Evolutionary conservation across 2,329 filamentous ascomycete species (phyloP), one percentile per base, ranked within the genome.

Genomic region (Sporothrix variecibatus): DNA sequence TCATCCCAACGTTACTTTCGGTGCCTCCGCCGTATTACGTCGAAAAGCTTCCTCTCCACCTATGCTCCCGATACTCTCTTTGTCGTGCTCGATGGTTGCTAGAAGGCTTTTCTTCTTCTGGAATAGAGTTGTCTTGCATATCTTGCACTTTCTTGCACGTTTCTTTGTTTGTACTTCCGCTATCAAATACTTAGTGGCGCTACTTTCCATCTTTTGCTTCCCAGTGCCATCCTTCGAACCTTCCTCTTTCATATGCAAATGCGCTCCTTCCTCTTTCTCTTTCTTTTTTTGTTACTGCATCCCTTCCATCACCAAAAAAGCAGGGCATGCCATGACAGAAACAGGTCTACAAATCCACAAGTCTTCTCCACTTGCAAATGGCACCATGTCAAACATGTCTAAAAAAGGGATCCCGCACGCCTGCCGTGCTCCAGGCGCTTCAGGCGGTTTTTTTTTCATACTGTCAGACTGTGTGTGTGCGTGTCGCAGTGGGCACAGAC

Each of bases 261-360:
- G 43, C 43, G 15, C 43, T 49, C 15, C 43, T 15, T 49, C 12
- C 43, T 49, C 11, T 49, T 49, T 3, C 43, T 49, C 43, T 15
- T 49, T 43, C 15, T 49, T 49, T 20, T 15, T 67, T 38, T 67
- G 38, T 65, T 2, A n/a, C 60, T 40, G n/a, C 62, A 65, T 46
- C 56, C 56, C 62, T 65, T 28, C 38, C 38, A 17, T 28, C n/a
- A 26, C 38, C 46, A 51, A 51, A 53, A 49, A 69, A 69, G 23
- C 67, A 69, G 31, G 67, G 67, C 43, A 69, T 69, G 67, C 67
- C 67, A 69, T 53, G 67, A 69, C 53, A 38, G 46, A 69, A 46
- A 38, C 31, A 43, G 60, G 38, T 67, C 67, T 3, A 17, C 12
- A 26, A 28, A n/a, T 7, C 23, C 38, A 28, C 56, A n/a, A 67